Evolutionary conservation across 768 basidiomycete species (phyloP), one percentile per base, ranked within the genome.

Genomic region (Lactifluus subvellereus): DNA sequence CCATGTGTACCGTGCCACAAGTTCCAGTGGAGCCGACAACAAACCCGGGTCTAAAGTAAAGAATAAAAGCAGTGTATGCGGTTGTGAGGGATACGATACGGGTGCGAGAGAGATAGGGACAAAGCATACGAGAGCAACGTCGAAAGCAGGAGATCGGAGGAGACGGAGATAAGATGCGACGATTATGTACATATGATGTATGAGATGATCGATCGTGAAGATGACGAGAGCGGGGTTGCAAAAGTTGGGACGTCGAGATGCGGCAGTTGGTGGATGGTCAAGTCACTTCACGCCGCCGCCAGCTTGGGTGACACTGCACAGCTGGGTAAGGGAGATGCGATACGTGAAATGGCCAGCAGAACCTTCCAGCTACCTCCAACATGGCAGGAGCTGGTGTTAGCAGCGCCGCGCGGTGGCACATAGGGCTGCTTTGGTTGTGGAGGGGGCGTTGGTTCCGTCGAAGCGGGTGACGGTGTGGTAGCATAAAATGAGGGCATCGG

Each of bases 351-450:
- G 10, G 35, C 58, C 33, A 60, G 4, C 27, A 62, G 65, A 5
- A 58, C 42, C 40, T 57, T 52, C 65, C 67, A 67, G 32, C 6
- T 66, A 0, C 67, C 65, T n/a, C 57, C 67, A 27, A 67, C 67
- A 2, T 58, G 65, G 1, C 65, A 61, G 13, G 32, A 20, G 18
- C 49, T 35, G 4, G 57, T 22, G 6, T 62, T 66, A 30, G 58
- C 49, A 14, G 65, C 65, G 14, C 61, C 61, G 7, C 57, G 35
- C 13, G 60, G 65, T 10, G 64, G 60, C 14, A 50, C 33, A 32
- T 62, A 62, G 7, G 53, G 32, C 8, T 43, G 13, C 32, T 27
- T 37, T 14, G 22, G 7, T 3, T 16, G 30, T 0, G 47, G 35
- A 27, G 38, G 56, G 6, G 56, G 38, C 1, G 37, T 54, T 37